phyloP scores from a whole-genome alignment of 148 eudicot genomes.

The Cornus suecica region DNA sequence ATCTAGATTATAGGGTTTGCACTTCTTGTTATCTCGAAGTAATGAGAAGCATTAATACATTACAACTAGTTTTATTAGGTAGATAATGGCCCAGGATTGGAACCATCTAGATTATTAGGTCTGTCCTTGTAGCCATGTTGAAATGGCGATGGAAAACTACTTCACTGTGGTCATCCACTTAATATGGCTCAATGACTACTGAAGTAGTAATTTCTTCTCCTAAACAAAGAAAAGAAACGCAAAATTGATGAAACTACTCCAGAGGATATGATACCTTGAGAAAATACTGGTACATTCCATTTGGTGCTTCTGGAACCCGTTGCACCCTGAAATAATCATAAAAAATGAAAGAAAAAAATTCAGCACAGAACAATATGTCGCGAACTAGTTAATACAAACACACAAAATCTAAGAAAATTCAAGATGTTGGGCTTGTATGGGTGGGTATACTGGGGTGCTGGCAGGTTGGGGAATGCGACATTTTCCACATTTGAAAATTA shows the following conservation, averaged over 20 bases:
- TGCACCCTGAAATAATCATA: conserved; percentile 41
- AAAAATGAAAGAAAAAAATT: neutral
- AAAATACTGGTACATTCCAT: conserved; percentile 79
- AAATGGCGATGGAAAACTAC: neutral
- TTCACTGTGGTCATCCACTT: neutral
- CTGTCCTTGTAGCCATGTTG: neutral
- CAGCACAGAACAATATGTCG: neutral
- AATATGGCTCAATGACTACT: neutral
- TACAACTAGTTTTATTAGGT: too few species aligned
- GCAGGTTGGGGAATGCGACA: too few species aligned
- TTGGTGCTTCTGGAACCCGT: conserved; percentile 54
- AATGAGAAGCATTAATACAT: neutral
- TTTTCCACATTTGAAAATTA: neutral
- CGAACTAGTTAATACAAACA: neutral
- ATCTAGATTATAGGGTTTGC: too few species aligned
- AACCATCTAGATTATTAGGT: neutral
- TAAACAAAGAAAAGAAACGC: neutral
- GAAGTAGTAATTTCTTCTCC: neutral
- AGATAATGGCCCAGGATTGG: neutral
- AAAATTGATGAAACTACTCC: neutral
- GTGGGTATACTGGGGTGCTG: too few species aligned
- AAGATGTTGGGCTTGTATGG: too few species aligned
- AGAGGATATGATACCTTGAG: conserved; percentile 45
- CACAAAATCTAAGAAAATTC: too few species aligned
- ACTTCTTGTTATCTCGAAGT: too few species aligned